These are phyloP conservation scores for Lagerstroemia speciosa DNA, from an alignment of 345 rosid genomes.

Conservation along the genomic window DNA sequence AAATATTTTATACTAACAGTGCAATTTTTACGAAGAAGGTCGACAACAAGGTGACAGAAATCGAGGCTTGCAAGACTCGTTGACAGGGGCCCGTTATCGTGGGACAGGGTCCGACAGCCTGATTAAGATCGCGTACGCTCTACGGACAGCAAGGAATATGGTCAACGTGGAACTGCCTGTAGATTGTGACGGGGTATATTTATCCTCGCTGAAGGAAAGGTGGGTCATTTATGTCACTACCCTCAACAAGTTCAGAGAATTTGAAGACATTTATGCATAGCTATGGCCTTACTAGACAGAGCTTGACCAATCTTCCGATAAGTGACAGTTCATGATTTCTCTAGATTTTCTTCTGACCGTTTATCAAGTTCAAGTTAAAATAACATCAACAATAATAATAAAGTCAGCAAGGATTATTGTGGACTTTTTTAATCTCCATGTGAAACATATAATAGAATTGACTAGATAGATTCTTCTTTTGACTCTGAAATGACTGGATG, in stretches of 20 bases:
- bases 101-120: constrained; percentile 42
- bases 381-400: no score
- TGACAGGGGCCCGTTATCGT: constrained; percentile 59
- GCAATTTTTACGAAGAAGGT: no score
- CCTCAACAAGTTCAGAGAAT: not conserved
- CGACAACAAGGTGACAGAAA: no score
- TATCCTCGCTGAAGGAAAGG: constrained; percentile 85
- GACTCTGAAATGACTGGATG: not conserved
- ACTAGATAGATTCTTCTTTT: not conserved
- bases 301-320: not conserved
- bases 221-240: constrained; percentile 14
- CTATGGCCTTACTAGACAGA: not conserved
- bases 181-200: constrained; percentile 79
- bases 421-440: not conserved
- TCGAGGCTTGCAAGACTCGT: constrained; percentile 78
- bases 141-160: constrained; percentile 21
- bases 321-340: not conserved
- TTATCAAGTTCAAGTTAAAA: not conserved
- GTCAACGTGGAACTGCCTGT: constrained; percentile 27
- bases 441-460: no score
- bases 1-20: no score
- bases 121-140: constrained; percentile 26
- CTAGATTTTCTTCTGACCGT: not conserved
- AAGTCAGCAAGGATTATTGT: not conserved
- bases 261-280: not conserved